Conservation (phyloP, 129 eudicot genomes). For the Flaveria brownii region DNA sequence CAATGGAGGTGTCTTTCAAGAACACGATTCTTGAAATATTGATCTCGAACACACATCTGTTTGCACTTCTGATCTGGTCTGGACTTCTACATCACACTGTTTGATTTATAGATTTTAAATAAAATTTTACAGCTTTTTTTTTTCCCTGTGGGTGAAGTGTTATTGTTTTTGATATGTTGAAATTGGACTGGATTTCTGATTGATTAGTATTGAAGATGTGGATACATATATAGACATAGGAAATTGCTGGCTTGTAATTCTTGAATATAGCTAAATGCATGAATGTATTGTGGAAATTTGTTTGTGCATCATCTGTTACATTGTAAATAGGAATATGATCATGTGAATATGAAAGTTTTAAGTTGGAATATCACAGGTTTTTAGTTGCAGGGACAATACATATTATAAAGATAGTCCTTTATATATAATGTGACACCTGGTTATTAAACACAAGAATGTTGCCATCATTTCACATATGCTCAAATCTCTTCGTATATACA, state of each 20-base stretch:
- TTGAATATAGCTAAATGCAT: conserved; percentile 21
- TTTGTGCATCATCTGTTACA: conserved; percentile 14
- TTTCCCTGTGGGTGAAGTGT: conserved; percentile 21
- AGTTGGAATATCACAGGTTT: neutral
- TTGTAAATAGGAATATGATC: conserved; percentile 17
- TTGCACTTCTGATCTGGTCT: conserved; percentile 21
- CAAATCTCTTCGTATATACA: neutral
- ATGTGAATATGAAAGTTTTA: conserved; percentile 17
- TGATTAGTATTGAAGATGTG: conserved; percentile 29
- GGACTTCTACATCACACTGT: conserved; percentile 31
- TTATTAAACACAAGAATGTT: neutral
- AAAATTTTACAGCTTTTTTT: conserved; percentile 19
- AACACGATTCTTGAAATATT: conserved; percentile 42
- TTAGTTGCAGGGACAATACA: neutral
- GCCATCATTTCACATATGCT: neutral
- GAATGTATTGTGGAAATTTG: conserved; percentile 18
- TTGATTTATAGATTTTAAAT: conserved; percentile 19
- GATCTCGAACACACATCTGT: conserved; percentile 19
- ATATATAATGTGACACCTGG: neutral
- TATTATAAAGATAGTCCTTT: neutral
- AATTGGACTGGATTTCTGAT: conserved; percentile 25
- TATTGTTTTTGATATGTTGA: conserved; percentile 28
- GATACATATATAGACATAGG: conserved; percentile 31
- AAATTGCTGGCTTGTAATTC: conserved; percentile 33
- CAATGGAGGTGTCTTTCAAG: conserved; percentile 78